Percentiles rank a stretch among this genome's conserved stretches.
Conservation (phyloP, 495 filamentous ascomycete species). For the Beverwykella pulmonaria region DNA sequence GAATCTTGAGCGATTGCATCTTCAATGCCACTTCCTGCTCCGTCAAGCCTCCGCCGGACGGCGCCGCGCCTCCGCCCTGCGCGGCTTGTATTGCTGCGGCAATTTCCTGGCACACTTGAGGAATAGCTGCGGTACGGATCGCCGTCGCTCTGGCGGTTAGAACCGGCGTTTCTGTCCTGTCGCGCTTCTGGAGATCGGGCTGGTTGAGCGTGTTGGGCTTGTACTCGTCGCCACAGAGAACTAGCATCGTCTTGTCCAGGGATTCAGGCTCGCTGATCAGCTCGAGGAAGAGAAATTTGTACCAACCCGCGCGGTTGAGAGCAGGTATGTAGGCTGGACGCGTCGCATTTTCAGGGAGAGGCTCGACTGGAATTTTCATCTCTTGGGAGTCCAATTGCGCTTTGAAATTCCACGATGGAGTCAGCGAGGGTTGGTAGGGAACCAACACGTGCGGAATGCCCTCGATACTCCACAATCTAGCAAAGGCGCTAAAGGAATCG, state of each 20-base stretch:
- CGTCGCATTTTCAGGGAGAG: not conserved
- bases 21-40: slow-evolving; percentile 13
- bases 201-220: slow-evolving; percentile 22
- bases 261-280: slow-evolving; percentile 16
- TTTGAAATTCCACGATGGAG: slow-evolving; percentile 27
- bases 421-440: slow-evolving; percentile 16
- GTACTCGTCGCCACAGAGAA: slow-evolving; percentile 29
- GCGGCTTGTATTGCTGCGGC: not conserved
- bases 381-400: slow-evolving; percentile 11
- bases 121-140: not conserved
- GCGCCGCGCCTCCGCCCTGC: not conserved
- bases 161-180: slow-evolving; percentile 13
- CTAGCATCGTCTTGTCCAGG: slow-evolving; percentile 23
- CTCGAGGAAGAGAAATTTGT: slow-evolving; percentile 36
- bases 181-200: slow-evolving; percentile 19
- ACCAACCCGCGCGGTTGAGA: slow-evolving; percentile 36
- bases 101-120: slow-evolving; percentile 27
- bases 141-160: slow-evolving; percentile 10
- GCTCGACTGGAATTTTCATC: slow-evolving; percentile 3
- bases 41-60: slow-evolving; percentile 2
- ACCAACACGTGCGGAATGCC: slow-evolving; percentile 37
- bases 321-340: slow-evolving; percentile 34
- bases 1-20: slow-evolving; percentile 25
- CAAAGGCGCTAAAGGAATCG: slow-evolving; percentile 26
- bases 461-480: slow-evolving; percentile 27